Percentiles rank a stretch among this genome's conserved stretches.
Conservation (phyloP, 495 filamentous ascomycete species). For the Xylaria intraflava region DNA sequence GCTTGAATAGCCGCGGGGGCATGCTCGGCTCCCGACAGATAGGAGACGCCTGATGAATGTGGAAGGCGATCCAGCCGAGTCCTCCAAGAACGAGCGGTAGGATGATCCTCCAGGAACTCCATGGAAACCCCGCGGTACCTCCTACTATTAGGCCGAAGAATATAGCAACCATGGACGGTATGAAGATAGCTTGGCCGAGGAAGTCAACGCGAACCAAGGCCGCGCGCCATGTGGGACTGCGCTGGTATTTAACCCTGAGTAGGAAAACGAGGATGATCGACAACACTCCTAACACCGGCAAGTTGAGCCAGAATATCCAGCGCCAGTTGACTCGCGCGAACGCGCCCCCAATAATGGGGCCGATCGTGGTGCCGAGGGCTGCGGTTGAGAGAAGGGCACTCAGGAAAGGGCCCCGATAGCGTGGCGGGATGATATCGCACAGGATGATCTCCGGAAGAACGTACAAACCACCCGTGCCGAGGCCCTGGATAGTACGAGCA, state of each 20-base stretch:
- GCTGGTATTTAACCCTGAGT: not conserved
- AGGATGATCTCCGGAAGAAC: slow-evolving; percentile 65
- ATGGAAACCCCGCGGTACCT: slow-evolving; percentile 54
- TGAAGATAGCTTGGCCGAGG: not conserved
- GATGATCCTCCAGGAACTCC: not conserved
- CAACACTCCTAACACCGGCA: not conserved
- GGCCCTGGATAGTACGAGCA: slow-evolving; percentile 65
- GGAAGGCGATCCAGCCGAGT: not conserved
- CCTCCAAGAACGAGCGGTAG: slow-evolving; percentile 4
- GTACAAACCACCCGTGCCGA: slow-evolving; percentile 67
- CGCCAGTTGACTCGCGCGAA: not conserved
- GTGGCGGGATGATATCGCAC: slow-evolving; percentile 40
- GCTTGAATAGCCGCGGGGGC: slow-evolving; percentile 60
- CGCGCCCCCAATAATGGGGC: slow-evolving; percentile 5
- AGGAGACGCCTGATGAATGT: not conserved
- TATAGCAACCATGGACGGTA: slow-evolving; percentile 28
- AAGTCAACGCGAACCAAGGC: not conserved
- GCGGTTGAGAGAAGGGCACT: slow-evolving; percentile 1
- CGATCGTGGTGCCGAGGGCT: not conserved
- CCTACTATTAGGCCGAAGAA: slow-evolving; percentile 59
- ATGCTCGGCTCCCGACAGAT: slow-evolving; percentile 54
- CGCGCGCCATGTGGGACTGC: too few relatives aligned
- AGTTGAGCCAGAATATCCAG: not conserved
- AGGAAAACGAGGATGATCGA: not conserved
- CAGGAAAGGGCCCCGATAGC: slow-evolving; percentile 1